Base-by-base conservation (phyloP, 2,329 filamentous ascomycete species). In the Penicillium sp. region DNA sequence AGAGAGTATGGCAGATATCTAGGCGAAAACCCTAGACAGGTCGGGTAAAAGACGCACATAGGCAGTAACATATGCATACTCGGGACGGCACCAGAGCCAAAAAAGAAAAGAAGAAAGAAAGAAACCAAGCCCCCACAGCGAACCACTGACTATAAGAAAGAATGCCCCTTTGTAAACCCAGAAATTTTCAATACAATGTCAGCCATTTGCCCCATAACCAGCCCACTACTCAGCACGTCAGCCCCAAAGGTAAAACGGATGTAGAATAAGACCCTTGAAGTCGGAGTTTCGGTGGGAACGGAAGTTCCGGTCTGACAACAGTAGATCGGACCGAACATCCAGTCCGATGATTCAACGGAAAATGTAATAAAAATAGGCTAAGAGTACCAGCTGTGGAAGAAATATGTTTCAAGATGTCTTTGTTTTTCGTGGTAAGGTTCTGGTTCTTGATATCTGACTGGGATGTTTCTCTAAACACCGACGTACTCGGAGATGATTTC, bases 221-320 rank as follows among this genome's bases (percentile, higher is more conserved):
- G 2, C 37, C 51, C 26, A 12, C 22, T 29, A 22, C 11, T 14
- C n/a, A 37, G 31, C 33, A 22, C 9, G 23, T 47, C 27, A 44
- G 22, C 23, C 12, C 8, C 33, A 23, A 33, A 47, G 22, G 22
- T 27, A 40, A 26, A 14, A 25, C 48, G 15, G 31, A 31, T n/a
- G 12, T 8, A 31, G 37, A n/a, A 42, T 12, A 43, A n/a, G 9
- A 9, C 15, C 35, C 33, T 26, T 18, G 5, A 20, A 6, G 8
- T 51, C 62, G 62, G 62, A 60, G 49, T 14, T 12, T 65, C 63
- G 63, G 63, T 50, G 41, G 57, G 51, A 48, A 54, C 58, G 62
- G 53, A 64, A 64, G 25, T 64, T 64, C 62, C 62, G 62, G 51
- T 20, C 31, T 25, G 22, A 26, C 15, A 42, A 5, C 22, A 20